phyloP scores from a whole-genome alignment of 352 stramenopile genomes.

The Phytophthora meadii region DNA sequence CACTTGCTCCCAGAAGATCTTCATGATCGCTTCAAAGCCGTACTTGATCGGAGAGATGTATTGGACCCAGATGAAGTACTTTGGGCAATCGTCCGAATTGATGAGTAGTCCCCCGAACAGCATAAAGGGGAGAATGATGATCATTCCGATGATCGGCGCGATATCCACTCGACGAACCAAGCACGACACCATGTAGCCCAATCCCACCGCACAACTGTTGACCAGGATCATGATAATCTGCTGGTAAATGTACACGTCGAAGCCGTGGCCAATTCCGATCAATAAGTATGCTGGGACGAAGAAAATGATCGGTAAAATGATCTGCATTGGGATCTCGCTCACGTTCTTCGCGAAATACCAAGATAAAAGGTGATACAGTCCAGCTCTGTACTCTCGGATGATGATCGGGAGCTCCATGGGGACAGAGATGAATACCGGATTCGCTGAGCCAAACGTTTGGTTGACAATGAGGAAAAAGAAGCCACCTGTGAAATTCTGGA shows the following conservation, averaged over 20 bases:
- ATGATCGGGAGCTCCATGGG: constrained; percentile 56
- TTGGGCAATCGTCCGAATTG: constrained; percentile 45
- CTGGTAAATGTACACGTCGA: constrained; percentile 41
- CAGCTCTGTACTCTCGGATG: constrained; percentile 46
- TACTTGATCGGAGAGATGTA: constrained; percentile 60
- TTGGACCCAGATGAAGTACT: constrained; percentile 56
- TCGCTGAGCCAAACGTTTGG: constrained; percentile 42
- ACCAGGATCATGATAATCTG: constrained; percentile 51
- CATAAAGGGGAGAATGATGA: constrained; percentile 50
- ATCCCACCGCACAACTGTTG: constrained; percentile 38
- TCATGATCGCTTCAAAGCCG: constrained; percentile 56
- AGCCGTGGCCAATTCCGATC: constrained; percentile 49
- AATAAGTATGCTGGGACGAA: constrained; percentile 51
- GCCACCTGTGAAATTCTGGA: constrained; percentile 52
- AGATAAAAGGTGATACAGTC: constrained; percentile 41
- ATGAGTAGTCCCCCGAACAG: constrained; percentile 57
- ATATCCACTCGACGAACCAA: constrained; percentile 40
- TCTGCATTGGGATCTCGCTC: constrained; percentile 55
- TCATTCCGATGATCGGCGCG: constrained; percentile 41
- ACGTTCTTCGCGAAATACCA: constrained; percentile 68
- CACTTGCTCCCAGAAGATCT: constrained; percentile 53
- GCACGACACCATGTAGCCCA: constrained; percentile 56
- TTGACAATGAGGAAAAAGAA: constrained; percentile 61
- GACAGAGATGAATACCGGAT: constrained; percentile 45
- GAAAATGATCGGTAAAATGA: constrained; percentile 49